A percentile compares a stretch with the other conserved stretches of the same genome.
Conservation (phyloP, 1,284 basidiomycete genomes). For the Vanrija sp. region DNA sequence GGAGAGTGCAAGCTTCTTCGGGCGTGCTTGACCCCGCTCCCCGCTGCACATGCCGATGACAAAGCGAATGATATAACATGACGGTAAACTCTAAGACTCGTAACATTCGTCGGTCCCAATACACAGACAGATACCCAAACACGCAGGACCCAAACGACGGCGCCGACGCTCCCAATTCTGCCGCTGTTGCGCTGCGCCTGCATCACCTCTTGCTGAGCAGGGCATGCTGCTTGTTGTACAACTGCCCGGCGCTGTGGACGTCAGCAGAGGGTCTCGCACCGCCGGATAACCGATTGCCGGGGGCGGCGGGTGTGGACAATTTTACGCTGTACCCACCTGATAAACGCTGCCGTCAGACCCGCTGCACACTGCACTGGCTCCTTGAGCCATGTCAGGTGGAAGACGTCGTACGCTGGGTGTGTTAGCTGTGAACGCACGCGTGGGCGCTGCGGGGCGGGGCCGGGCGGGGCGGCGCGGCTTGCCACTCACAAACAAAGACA, state of each 20-base stretch:
- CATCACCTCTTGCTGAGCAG: too few species aligned
- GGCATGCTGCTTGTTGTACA: too few species aligned
- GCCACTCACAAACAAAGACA: slow-evolving; percentile 41
- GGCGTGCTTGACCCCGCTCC: neutral
- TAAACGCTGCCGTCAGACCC: slow-evolving; percentile 36
- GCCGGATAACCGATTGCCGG: neutral
- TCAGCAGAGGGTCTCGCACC: too few species aligned
- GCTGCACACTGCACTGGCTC: slow-evolving; percentile 43
- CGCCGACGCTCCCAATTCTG: too few species aligned
- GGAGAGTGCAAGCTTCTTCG: too few species aligned
- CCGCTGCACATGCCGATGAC: too few species aligned
- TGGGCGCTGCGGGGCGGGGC: neutral
- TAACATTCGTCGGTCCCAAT: too few species aligned
- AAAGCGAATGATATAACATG: too few species aligned
- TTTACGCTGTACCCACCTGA: slow-evolving; percentile 29
- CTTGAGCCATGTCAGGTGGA: slow-evolving; percentile 29
- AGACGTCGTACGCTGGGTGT: slow-evolving; percentile 42
- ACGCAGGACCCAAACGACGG: too few species aligned
- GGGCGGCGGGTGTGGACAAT: neutral
- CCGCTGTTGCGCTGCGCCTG: neutral
- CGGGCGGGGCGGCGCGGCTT: neutral
- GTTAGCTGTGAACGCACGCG: neutral
- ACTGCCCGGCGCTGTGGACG: too few species aligned
- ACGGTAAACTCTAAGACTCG: too few species aligned
- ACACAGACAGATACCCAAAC: too few species aligned